Evolutionary conservation across 306 rosid genomes (phyloP).

Genomic region (Bauhinia variegata): DNA sequence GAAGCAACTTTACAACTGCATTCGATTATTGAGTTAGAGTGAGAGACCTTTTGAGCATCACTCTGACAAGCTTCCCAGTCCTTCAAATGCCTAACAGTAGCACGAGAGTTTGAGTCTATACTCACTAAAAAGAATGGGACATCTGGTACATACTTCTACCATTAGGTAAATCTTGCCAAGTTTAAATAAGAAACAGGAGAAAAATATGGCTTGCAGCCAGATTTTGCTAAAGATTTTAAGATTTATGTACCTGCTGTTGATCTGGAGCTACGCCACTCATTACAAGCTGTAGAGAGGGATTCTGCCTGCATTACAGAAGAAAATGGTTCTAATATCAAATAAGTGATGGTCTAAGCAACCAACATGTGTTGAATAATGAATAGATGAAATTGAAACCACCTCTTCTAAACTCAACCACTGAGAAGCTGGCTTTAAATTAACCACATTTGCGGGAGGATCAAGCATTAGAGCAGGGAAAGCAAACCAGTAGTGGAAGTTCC

Average conservation of each 20-base stretch:
- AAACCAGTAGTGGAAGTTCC: conserved; percentile 92
- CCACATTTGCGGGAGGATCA: conserved; percentile 83
- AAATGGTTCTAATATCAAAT: conserved; percentile 25
- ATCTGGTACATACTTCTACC: conserved; percentile 56
- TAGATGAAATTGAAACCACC: conserved; percentile 51
- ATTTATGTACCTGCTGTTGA: conserved; percentile 61
- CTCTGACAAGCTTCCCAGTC: conserved; percentile 73
- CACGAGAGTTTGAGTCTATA: conserved; percentile 59
- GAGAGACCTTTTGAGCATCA: conserved; percentile 64
- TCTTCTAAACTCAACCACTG: conserved; percentile 65
- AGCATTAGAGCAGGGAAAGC: conserved; percentile 92
- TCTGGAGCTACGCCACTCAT: conserved; percentile 80
- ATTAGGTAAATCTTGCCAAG: conserved; percentile 29
- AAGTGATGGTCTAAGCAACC: conserved; percentile 12
- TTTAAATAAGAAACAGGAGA: conserved; percentile 23
- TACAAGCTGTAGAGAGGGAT: conserved; percentile 78
- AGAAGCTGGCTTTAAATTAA: conserved; percentile 74
- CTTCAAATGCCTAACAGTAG: conserved; percentile 70
- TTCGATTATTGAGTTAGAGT: conserved; percentile 30
- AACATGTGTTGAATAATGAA: conserved; percentile 10
- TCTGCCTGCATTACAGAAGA: conserved; percentile 57
- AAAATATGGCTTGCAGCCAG: not conserved
- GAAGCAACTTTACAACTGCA: conserved; percentile 26
- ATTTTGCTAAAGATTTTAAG: conserved; percentile 13
- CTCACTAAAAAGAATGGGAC: conserved; percentile 78